Evolutionary conservation across 192 early-diverging fungal genomes (phyloP), one percentile per base, ranked within the genome.

Genomic region (Paraglomus occultum): DNA sequence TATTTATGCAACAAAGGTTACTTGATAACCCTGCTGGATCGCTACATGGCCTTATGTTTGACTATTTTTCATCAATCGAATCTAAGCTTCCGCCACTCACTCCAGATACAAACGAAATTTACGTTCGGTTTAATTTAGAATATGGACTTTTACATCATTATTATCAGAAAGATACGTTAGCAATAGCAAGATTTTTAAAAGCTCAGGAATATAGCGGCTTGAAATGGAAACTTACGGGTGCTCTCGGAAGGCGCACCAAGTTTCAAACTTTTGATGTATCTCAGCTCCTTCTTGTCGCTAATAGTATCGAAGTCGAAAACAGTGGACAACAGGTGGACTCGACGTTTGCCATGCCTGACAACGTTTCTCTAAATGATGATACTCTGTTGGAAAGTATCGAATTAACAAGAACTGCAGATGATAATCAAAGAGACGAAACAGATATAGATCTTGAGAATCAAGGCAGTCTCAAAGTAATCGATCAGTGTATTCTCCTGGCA

Each of bases 281-380:
- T 8, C 97, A 99, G 71, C 83, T 99, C 8, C 92, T 98, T 11
- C 79, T 99, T n/a, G 58, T 93, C 14, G 97, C 97, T 0, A 87
- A 91, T 69, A 95, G 92, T 76, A 72, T 81, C 54, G 50, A 70
- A 4, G 74, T 73, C 40, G 71, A 83, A 17, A 82, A 79, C 9
- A 62, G 53, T 8, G 23, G 75, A 39, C 73, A 75, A 14, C 75
- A 69, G 1, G 49, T 67, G 10, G 65, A 68, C 45, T 42, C 17
- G 12, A 53, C 12, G 12, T 55, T 58, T 22, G 52, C 49, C 7
- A 43, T 40, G 22, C 95, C 94, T n/a, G 87, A 91, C 67, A 87
- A 80, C n/a, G 62, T 99, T 55, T 82, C 74, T 38, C 79, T 96
- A 18, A 95, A 99, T 70, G 94, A 97, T 74, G 97, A 99, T 65